Evolutionary conservation across 176 grass and related monocot species (phyloP), one percentile per base, ranked within the genome.

Genomic region (Paspalum notatum): DNA sequence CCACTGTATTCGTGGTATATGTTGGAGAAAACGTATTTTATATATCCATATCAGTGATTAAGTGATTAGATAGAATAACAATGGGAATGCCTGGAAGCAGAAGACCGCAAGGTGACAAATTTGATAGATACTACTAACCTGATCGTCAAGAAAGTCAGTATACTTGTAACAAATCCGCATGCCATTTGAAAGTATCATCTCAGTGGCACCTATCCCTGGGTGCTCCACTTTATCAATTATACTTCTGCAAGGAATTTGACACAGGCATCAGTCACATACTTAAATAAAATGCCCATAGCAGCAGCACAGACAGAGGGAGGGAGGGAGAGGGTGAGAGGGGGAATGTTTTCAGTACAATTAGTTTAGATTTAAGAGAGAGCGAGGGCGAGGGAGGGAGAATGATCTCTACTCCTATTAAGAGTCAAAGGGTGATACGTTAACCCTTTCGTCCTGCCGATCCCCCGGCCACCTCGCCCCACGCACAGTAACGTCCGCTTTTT

Each of bases 91-190:
- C 48, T 75, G 54, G 12, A 89, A 65, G 57, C 24, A 62, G 26
- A 1, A 56, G 21, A 42, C 49, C 26, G 49, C 15, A 16, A 14
- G 55, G 22, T 64, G 32, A 45, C 16, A 75, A 24, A 52, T 55
- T 49, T 59, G 17, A 16, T 22, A 52, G 51, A 85, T 46, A 57
- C 71, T 38, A 87, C 84, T 24, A 88, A 99, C 96, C 92, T 99
- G 96, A 88, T 99, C 96, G 88, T 99, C 96, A 87, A 99, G 96
- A 83, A 99, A 99, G 62, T 99, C 96, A n/a, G 92, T 99, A 60
- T 76, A 88, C 78, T 99, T 99, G 80, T 95, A 99, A 83, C 92
- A 99, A 87, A 99, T 70, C 67, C 84, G 83, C 90, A 99, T 93
- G 82, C 96, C 96, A 91, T 99, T 99, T 7, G 96, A 99, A 65